phyloP scores from a whole-genome alignment of 1,284 basidiomycete genomes.

The Cryptococcus sp. region DNA sequence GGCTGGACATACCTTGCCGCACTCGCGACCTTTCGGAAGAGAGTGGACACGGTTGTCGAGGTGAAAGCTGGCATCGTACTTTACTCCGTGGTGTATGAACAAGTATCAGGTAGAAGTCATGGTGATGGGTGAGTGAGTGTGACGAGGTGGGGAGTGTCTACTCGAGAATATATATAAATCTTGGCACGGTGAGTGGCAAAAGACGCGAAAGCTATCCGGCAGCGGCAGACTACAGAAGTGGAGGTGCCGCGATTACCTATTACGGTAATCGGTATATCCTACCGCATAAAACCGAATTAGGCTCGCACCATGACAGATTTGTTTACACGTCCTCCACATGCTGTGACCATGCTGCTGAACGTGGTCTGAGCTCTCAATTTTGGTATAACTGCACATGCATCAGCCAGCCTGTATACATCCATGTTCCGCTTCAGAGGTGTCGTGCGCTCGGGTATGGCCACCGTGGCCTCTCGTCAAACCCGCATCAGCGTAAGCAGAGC shows the following conservation, averaged over 20 bases:
- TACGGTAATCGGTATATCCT: too few relatives aligned
- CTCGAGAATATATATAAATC: background rate
- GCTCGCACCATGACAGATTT: too few relatives aligned
- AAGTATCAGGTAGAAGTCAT: background rate
- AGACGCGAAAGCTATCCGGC: background rate
- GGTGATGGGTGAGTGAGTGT: background rate
- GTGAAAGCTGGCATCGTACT: constrained; percentile 34
- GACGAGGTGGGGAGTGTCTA: background rate
- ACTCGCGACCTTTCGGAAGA: constrained; percentile 20
- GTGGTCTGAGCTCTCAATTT: too few relatives aligned
- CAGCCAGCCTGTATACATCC: too few relatives aligned
- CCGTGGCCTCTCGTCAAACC: too few relatives aligned
- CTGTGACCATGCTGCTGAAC: too few relatives aligned
- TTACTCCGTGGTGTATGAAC: background rate
- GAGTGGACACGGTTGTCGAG: constrained; percentile 25
- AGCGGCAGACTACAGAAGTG: background rate
- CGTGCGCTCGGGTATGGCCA: too few relatives aligned
- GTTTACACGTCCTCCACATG: too few relatives aligned
- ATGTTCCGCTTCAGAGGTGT: too few relatives aligned
- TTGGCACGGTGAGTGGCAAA: background rate
- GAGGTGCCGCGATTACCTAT: background rate
- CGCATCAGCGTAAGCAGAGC: too few relatives aligned
- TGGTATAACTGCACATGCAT: too few relatives aligned
- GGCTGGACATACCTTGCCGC: constrained; percentile 21
- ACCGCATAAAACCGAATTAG: too few relatives aligned